Base-by-base conservation (phyloP, 1,284 basidiomycete species). In the Ustilago nuda region DNA sequence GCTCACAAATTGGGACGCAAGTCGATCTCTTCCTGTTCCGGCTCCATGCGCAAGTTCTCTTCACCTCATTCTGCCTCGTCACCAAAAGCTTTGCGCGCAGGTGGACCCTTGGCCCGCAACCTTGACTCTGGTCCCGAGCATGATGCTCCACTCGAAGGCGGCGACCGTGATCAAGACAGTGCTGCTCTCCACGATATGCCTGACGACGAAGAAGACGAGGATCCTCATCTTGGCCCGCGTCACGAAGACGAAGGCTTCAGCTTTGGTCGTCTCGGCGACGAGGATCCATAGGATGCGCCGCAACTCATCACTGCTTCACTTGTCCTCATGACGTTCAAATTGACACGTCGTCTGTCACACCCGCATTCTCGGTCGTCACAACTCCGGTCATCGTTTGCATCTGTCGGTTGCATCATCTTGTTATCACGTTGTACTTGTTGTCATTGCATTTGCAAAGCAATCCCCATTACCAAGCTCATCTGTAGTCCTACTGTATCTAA, bases 1-100 rank as follows among this genome's bases (percentile, higher is more conserved):
- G 74, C 74, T 12, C 74, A 76, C 63, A 62, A 52, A 32, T 39
- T 72, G 1, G 74, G 74, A 2, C 74, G 74, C 55, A 76, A 76
- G 19, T 76, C 74, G 15, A 70, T 76, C 66, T 76, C 74, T n/a
- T 76, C 74, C 8, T 72, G 65, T 54, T 72, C 70, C 4, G 66
- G 62, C 27, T 63, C 66, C 19, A 63, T 76, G 70, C 74, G 74
- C 66, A 72, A 66, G 57, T 55, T 53, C 12, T 69, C 74, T 3
- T 43, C 55, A 17, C 62, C 74, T 2, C 69, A 64, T 52, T 71
- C 68, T 6, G 58, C 58, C 0, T 76, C 73, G 43, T 65, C 73
- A 39, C 68, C 68, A 45, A 76, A 72, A 32, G 32, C 52, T 32
- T 33, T 55, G 37, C 68, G 65, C 19, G 68, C 64, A 19, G 73